Percentiles rank a stretch among this genome's conserved stretches.
Evolutionary conservation across 2,329 filamentous ascomycete genomes (phyloP).

Genomic region (Talaromyces sp.): DNA sequence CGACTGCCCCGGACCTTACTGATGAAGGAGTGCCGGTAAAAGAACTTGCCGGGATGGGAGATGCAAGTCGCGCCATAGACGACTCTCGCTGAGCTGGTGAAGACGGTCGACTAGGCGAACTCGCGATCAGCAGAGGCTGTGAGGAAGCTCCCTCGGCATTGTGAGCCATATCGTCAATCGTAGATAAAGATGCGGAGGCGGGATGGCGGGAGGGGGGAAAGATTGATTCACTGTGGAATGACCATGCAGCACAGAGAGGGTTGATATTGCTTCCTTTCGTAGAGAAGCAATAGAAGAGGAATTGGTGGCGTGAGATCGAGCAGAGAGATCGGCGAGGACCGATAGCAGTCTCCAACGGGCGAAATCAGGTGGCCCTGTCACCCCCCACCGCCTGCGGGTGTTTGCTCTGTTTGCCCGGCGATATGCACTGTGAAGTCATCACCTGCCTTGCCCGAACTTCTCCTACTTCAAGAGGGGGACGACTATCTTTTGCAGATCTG

Average conservation of each 20-base stretch:
- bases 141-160: slow-evolving; percentile 34
- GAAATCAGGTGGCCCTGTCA: not conserved
- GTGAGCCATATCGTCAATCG: slow-evolving; percentile 23
- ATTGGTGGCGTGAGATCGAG: not conserved
- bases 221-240: not conserved
- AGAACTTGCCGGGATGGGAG: slow-evolving; percentile 49
- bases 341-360: not conserved
- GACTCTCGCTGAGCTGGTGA: slow-evolving; percentile 46
- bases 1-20: slow-evolving; percentile 27
- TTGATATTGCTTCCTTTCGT: not conserved
- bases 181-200: not conserved
- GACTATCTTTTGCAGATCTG: not conserved
- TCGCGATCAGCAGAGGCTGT: slow-evolving; percentile 28
- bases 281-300: not conserved
- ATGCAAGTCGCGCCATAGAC: slow-evolving; percentile 53
- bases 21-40: slow-evolving; percentile 22
- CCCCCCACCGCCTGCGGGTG: not conserved
- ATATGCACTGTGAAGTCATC: slow-evolving; percentile 11
- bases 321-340: not conserved
- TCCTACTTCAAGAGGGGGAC: not conserved
- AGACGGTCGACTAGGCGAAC: slow-evolving; percentile 23
- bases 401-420: slow-evolving; percentile 10
- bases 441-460: not conserved
- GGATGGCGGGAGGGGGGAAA: not conserved
- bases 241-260: not conserved